phyloP scores from a whole-genome alignment of 371 early-diverging fungal species.

The Syncephalastrum contaminatum region DNA sequence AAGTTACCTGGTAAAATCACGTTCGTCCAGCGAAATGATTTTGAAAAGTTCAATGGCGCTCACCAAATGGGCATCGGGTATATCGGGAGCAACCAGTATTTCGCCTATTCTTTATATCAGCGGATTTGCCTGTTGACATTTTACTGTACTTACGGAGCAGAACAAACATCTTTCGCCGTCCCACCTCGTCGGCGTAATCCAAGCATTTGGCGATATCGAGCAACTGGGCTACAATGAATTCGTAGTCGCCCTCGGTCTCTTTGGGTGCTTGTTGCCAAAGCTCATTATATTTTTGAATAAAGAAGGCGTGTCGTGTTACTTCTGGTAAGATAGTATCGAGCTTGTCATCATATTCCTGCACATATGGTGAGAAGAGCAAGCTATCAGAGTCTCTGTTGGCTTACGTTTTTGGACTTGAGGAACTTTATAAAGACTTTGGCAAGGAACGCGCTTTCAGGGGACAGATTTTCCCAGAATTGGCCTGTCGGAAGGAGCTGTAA shows the following conservation, averaged over 20 bases:
- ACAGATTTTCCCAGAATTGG: slow-evolving; percentile 75
- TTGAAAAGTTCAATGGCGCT: slow-evolving; percentile 71
- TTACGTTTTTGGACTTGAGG: slow-evolving; percentile 50
- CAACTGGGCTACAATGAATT: slow-evolving; percentile 77
- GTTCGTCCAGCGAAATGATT: slow-evolving; percentile 73
- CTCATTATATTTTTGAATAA: slow-evolving; percentile 66
- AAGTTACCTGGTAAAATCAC: slow-evolving; percentile 79
- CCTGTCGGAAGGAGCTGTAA: slow-evolving; percentile 26
- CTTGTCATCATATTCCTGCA: slow-evolving; percentile 30
- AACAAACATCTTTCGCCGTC: slow-evolving; percentile 77
- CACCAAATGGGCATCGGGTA: slow-evolving; percentile 70
- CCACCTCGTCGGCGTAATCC: slow-evolving; percentile 88
- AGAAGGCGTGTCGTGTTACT: slow-evolving; percentile 68
- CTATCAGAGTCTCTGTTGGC: slow-evolving; percentile 17
- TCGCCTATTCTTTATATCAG: slow-evolving; percentile 40
- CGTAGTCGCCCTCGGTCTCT: slow-evolving; percentile 60
- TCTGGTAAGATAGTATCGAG: slow-evolving; percentile 76
- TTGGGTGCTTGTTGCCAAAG: slow-evolving; percentile 61
- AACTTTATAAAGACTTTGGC: slow-evolving; percentile 63
- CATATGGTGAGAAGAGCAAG: slow-evolving; percentile 8
- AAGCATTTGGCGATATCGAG: slow-evolving; percentile 72
- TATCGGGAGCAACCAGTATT: slow-evolving; percentile 67
- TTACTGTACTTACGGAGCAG: slow-evolving; percentile 57
- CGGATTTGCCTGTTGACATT: not conserved
- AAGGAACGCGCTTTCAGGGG: slow-evolving; percentile 77